Evolutionary conservation across 2,329 filamentous ascomycete species (phyloP), one percentile per base, ranked within the genome.

Genomic region (Monosporascus sp.): DNA sequence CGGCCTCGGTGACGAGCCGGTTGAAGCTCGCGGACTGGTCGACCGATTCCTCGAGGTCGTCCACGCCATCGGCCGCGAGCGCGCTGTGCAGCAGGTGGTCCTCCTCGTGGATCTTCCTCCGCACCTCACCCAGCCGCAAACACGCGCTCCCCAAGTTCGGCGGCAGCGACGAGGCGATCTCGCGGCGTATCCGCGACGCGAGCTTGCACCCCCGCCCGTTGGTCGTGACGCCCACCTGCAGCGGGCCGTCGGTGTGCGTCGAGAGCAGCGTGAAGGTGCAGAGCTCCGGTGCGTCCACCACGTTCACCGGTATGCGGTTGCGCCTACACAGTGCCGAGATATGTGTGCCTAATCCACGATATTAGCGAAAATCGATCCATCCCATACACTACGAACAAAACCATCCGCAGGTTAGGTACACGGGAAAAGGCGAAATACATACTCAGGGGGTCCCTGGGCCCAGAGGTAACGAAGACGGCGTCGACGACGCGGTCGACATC

Each of bases 151-250:
- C 94, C 6, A 97, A 79, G 18, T 88, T 80, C 2, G 77, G 68
- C 0, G 94, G 94, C 3, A 99, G 77, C 0, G 85, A 83, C 0
- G 91, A 81, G 2, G 90, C 88, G 55, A 99, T 88, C 64, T 97
- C 94, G 52, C 94, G 82, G 17, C 92, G 84, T 62, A 99, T 90
- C 25, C 94, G 82, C 9, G 90, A 90, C 6, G 94, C 90, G 31
- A 99, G 81, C 71, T 96, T 97, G 75, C 94, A 97, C 2, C 94
- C 94, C 62, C 89, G 86, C 20, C 94, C 93, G 54, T 95, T 97
- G 1, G 94, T 97, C 3, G 94, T 97, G 53, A 99, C 88, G 56
- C 94, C 94, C 55, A 99, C 87, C 68, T 97, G 94, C 41, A 99
- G 78, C 9, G 94, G 93, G 0, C 94, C 94, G 65, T 97, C 92